These are phyloP conservation scores for Aureoboletus auriporus DNA, from an alignment of 768 basidiomycete genomes.

Conservation along the genomic window DNA sequence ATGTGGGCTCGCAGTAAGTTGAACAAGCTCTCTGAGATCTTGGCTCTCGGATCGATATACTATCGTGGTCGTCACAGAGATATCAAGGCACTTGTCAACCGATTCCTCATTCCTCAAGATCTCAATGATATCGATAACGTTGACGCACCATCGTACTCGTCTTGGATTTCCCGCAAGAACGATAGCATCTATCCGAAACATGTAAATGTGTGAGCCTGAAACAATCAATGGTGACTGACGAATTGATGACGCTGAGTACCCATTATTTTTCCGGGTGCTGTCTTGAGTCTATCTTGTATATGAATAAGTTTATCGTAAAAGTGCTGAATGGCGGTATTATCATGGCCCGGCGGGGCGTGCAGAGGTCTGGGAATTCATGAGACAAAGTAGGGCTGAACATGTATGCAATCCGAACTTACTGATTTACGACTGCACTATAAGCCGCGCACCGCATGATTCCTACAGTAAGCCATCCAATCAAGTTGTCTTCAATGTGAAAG, in stretches of 20 bases:
- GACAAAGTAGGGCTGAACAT: background rate
- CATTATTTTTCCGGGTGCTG: slow-evolving; percentile 60
- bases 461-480: slow-evolving; percentile 13
- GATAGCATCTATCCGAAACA: slow-evolving; percentile 48
- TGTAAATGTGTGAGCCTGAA: slow-evolving; percentile 2
- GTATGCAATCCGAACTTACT: slow-evolving; percentile 26
- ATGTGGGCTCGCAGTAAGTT: too few relatives aligned
- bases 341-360: slow-evolving; percentile 44
- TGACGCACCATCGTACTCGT: slow-evolving; percentile 39
- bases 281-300: slow-evolving; percentile 75
- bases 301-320: slow-evolving; percentile 84
- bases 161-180: slow-evolving; percentile 56
- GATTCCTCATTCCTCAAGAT: too few relatives aligned
- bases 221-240: slow-evolving; percentile 37
- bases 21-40: background rate
- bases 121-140: background rate
- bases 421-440: slow-evolving; percentile 53
- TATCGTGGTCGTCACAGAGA: too few relatives aligned
- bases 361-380: slow-evolving; percentile 33
- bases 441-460: slow-evolving; percentile 69
- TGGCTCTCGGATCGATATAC: background rate
- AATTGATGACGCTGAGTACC: slow-evolving; percentile 70
- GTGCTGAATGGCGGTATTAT: slow-evolving; percentile 67
- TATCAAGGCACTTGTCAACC: background rate
- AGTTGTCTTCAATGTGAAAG: background rate